Evolutionary conservation across 2,329 filamentous ascomycete species (phyloP), one percentile per base, ranked within the genome.

Genomic region (Daldinia sp.): DNA sequence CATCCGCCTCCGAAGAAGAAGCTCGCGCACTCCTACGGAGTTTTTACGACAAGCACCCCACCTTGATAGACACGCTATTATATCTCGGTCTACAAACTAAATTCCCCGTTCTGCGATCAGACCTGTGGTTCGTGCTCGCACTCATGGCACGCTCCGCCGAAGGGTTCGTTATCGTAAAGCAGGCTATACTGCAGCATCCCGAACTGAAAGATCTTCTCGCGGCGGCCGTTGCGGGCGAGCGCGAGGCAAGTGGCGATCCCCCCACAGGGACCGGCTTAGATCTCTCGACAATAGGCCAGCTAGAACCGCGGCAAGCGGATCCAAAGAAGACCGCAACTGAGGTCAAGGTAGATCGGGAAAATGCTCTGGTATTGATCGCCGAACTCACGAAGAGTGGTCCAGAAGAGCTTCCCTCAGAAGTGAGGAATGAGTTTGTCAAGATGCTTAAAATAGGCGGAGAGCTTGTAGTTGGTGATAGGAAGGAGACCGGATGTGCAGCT

Each of bases 101-200:
- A 70, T 90, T 88, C 82, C 86, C 87, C 0, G 81, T 85, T 1
- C 80, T 91, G 2, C 82, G 86, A 18, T 88, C 87, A 42, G 89
- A 91, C 74, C 83, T 85, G 2, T 87, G 88, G 84, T 90, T 90
- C 69, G 84, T 89, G 5, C 82, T 89, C 58, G 89, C 89, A 2
- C 82, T 90, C 37, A 87, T 90, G 83, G 83, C 84, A 44, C 82
- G 87, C 30, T 83, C 84, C 1, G 63, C 74, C 1, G 83, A 86
- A 39, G 87, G 87, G 6, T 84, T 85, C 1, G 73, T 76, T 1
- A 77, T 85, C 10, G 82, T 87, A 18, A 72, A 81, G 7, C 78
- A 79, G 12, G 76, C 84, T 1, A 76, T 89, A 50, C 75, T 81
- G 9, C 78, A 82, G 0, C 74, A 80, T 1, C 64, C 67, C 0